Base-by-base conservation (phyloP, 768 basidiomycete genomes). In the Leccinum pellstonianum region DNA sequence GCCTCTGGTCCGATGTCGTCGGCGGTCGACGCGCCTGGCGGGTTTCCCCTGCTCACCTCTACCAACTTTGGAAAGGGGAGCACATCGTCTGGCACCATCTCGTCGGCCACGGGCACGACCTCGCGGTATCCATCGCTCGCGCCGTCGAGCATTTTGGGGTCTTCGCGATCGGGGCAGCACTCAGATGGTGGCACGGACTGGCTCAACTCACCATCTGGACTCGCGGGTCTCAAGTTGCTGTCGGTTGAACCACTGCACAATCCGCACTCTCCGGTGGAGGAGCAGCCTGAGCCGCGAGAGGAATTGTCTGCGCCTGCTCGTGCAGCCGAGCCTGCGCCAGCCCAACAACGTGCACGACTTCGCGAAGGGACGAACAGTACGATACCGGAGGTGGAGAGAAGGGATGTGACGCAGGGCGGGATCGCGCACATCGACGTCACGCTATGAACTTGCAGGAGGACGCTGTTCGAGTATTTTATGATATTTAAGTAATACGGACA, bases 41-140 rank as follows among this genome's bases (percentile, higher is more conserved):
- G 59, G 0, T 53, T 73, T 0, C 69, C 69, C 2, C 49, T 73
- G 8, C 71, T 73, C n/a, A 60, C 69, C 4, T 73, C 73, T 5
- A 53, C 33, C 56, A 54, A 64, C 46, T 73, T 73, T 58, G 73
- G 71, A n/a, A 73, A 65, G 37, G 47, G 35, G 0, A 61, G 56
- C 7, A 52, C 63, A n/a, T n/a, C 58, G 37, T 59, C 68, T 47
- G 46, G 47, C 17, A 74, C 70, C 10, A 29, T 60, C 2, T 63
- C 57, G 35, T 68, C 72, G 41, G 55, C 38, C 7, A 21, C 33
- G 15, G 63, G 25, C 1, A 48, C 50, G 35, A 7, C 58, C 2
- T 72, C 71, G 5, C 71, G 73, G 8, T 73, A 73, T 52, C 71
- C 71, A 4, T 73, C 71, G 2, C 59, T 74, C 7, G 57, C 69